Percentiles rank a stretch among this genome's conserved stretches.
phyloP scores from a whole-genome alignment of 768 basidiomycete species.

The Naganishia onofrii region DNA sequence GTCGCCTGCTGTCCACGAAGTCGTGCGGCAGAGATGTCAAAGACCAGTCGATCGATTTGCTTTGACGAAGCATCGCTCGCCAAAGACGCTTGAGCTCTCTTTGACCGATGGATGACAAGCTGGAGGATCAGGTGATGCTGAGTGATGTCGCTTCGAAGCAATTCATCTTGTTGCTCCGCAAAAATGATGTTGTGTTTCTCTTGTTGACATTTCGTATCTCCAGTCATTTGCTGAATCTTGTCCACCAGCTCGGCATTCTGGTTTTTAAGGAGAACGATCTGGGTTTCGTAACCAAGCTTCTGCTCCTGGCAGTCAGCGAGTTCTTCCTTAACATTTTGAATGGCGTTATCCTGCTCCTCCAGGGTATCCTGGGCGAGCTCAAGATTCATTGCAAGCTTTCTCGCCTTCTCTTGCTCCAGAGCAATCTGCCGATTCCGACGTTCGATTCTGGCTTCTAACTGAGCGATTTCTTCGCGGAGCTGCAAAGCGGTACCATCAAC shows the following conservation, averaged over 20 bases:
- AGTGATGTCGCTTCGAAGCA: background rate
- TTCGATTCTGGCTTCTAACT: slow-evolving; percentile 26
- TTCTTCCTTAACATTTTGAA: background rate
- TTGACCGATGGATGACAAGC: slow-evolving; percentile 4
- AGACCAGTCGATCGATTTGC: background rate
- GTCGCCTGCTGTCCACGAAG: background rate
- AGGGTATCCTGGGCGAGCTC: slow-evolving; percentile 27
- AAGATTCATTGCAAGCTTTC: slow-evolving; percentile 31
- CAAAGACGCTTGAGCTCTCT: background rate
- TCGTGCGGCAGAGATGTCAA: background rate
- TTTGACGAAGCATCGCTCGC: background rate
- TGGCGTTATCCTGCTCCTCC: slow-evolving; percentile 22
- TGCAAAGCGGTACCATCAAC: slow-evolving; percentile 7
- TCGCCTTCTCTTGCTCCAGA: slow-evolving; percentile 28
- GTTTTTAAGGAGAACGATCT: background rate
- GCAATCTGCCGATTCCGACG: slow-evolving; percentile 30
- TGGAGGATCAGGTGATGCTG: slow-evolving; percentile 10
- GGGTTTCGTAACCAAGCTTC: background rate
- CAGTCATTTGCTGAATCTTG: background rate
- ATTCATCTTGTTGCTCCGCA: background rate
- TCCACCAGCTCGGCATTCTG: background rate
- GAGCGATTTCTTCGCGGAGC: background rate
- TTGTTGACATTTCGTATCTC: background rate
- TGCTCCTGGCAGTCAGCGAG: background rate
- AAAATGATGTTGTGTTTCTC: background rate